phyloP scores from a whole-genome alignment of 2,329 filamentous ascomycete species.

The Dothideomycetes sp. region DNA sequence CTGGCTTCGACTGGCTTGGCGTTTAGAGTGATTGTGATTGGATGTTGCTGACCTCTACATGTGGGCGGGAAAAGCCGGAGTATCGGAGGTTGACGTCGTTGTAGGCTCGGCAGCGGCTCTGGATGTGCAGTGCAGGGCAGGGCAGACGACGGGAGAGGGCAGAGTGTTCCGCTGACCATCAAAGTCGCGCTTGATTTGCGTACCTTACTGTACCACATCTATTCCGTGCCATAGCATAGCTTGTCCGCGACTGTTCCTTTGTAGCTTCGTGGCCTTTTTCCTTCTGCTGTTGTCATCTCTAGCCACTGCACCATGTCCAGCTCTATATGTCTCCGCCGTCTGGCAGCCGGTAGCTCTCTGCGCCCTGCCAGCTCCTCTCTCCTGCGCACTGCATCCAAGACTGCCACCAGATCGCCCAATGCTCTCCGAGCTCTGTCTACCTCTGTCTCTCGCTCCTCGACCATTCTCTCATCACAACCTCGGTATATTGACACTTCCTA shows the following conservation, averaged over 20 bases:
- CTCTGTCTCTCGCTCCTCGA: conserved; percentile 9
- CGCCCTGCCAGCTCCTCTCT: conserved; percentile 14
- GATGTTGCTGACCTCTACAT: background rate
- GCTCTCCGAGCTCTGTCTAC: conserved; percentile 10
- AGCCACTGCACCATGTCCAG: conserved; percentile 20
- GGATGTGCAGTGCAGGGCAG: no score
- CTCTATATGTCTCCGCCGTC: conserved; percentile 26
- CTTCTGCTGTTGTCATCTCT: no score
- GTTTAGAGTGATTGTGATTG: no score
- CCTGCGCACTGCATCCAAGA: conserved; percentile 15
- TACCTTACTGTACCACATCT: no score
- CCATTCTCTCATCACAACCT: conserved; percentile 9
- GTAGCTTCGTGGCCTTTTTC: no score
- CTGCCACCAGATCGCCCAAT: conserved; percentile 8
- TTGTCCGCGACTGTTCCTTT: no score
- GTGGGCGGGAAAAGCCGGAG: background rate
- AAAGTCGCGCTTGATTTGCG: no score
- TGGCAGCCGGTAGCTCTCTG: conserved; percentile 16
- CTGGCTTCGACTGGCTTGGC: no score
- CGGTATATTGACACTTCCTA: conserved; percentile 4
- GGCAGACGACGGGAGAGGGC: no score
- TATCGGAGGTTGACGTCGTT: background rate
- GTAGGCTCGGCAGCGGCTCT: no score
- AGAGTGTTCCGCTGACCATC: no score
- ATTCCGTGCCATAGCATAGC: no score